phyloP scores from a whole-genome alignment of 306 rosid genomes.

The Cucumis melo region DNA sequence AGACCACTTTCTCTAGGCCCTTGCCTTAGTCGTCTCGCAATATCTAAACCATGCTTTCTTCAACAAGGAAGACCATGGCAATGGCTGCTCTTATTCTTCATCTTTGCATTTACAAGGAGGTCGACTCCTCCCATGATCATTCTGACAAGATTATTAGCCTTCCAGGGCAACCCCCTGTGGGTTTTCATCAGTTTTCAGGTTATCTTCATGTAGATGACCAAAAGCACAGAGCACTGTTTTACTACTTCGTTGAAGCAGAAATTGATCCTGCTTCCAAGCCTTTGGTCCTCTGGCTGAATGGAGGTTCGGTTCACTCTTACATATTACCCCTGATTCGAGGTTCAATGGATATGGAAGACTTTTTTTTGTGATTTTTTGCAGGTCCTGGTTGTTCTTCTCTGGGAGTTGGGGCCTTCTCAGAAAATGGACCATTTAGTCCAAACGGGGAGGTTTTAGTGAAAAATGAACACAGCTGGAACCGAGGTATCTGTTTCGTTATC shows the following conservation, averaged over 20 bases:
- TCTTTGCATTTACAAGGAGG: slow-evolving; percentile 14
- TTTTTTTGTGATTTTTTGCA: background rate
- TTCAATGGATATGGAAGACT: background rate
- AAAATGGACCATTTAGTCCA: slow-evolving; percentile 47
- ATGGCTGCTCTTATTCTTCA: slow-evolving; percentile 12
- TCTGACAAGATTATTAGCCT: slow-evolving; percentile 34
- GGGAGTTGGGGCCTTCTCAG: slow-evolving; percentile 44
- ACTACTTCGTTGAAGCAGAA: slow-evolving; percentile 71
- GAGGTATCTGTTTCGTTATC: slow-evolving; percentile 13
- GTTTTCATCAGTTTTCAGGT: slow-evolving; percentile 62
- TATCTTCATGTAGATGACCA: slow-evolving; percentile 53
- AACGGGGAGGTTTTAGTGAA: slow-evolving; percentile 20
- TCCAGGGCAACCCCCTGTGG: slow-evolving; percentile 69
- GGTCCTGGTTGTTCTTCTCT: slow-evolving; percentile 53
- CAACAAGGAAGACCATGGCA: slow-evolving; percentile 17
- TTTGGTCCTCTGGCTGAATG: slow-evolving; percentile 66
- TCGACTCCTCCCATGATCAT: slow-evolving; percentile 2
- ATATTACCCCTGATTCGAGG: background rate
- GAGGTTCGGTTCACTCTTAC: slow-evolving; percentile 15
- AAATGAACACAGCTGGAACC: slow-evolving; percentile 41
- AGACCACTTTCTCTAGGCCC: background rate
- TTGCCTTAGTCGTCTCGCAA: background rate
- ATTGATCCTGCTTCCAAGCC: slow-evolving; percentile 69
- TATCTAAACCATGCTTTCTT: background rate
- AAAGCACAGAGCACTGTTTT: slow-evolving; percentile 54